These are phyloP conservation scores for Aureobasidium sp. DNA, from an alignment of 2,329 filamentous ascomycete genomes.

Conservation along the genomic window DNA sequence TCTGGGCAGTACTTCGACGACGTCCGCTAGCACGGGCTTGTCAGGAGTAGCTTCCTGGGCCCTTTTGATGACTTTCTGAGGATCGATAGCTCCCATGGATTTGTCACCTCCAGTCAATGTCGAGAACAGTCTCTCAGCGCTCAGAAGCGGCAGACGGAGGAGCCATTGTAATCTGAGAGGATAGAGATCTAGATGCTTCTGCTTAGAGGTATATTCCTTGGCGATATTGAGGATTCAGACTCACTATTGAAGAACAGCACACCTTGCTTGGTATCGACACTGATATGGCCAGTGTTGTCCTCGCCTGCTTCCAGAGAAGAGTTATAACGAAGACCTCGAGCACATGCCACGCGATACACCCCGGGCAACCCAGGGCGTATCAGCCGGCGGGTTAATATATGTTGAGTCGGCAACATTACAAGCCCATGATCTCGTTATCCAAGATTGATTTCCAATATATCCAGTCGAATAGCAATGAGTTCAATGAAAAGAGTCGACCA, in stretches of 20 bases:
- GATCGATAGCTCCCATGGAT: conserved; percentile 48
- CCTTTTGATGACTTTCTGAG: conserved; percentile 44
- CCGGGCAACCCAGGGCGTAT: conserved; percentile 6
- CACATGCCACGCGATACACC: conserved; percentile 5
- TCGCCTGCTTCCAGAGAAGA: conserved; percentile 42
- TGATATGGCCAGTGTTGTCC: conserved; percentile 72
- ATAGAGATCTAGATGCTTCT: conserved; percentile 58
- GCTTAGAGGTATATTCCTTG: background rate
- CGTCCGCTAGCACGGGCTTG: conserved; percentile 41
- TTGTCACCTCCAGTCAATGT: conserved; percentile 42
- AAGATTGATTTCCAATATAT: background rate
- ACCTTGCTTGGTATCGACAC: conserved; percentile 64
- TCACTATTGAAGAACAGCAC: conserved; percentile 85
- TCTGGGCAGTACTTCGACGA: conserved; percentile 74
- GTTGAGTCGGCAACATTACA: conserved; percentile 6
- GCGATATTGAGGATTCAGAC: conserved; percentile 20
- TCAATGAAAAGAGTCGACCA: background rate
- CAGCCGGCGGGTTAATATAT: conserved; percentile 3
- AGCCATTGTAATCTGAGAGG: conserved; percentile 66
- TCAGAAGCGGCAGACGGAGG: conserved; percentile 41
- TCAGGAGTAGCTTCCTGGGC: conserved; percentile 19
- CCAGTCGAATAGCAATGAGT: background rate
- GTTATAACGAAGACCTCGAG: conserved; percentile 18
- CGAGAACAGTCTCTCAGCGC: conserved; percentile 37
- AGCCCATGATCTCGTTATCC: background rate